Evolutionary conservation across 495 filamentous ascomycete species (phyloP).

Genomic region (Immersiella caudata): DNA sequence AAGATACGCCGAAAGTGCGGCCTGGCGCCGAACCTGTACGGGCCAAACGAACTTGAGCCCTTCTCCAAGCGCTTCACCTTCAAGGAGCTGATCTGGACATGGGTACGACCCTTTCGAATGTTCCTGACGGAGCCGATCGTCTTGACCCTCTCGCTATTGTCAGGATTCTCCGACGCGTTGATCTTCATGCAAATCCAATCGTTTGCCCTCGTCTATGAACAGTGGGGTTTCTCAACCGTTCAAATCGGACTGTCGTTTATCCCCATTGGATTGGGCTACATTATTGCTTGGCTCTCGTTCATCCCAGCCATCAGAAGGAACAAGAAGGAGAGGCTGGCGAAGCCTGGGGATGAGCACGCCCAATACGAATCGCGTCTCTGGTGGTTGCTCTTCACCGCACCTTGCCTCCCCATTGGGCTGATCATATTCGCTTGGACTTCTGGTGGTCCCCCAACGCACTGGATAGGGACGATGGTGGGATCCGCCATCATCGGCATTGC

Average conservation of each 20-base stretch:
- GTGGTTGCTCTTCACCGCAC: constrained; percentile 64
- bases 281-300: constrained; percentile 65
- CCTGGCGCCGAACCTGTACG: constrained; percentile 59
- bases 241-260: constrained; percentile 64
- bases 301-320: constrained; percentile 65
- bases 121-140: constrained; percentile 79
- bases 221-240: constrained; percentile 63
- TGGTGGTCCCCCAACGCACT: constrained; percentile 63
- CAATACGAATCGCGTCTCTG: constrained; percentile 61
- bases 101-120: constrained; percentile 76
- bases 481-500: constrained; percentile 66
- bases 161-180: constrained; percentile 77
- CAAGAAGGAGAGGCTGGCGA: constrained; percentile 50
- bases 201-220: constrained; percentile 63
- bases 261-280: constrained; percentile 65
- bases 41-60: constrained; percentile 61
- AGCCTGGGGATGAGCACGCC: constrained; percentile 60
- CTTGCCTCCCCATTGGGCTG: constrained; percentile 67
- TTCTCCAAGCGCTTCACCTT: constrained; percentile 55
- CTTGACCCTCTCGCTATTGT: constrained; percentile 68
- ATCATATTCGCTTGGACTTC: constrained; percentile 71
- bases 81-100: constrained; percentile 61
- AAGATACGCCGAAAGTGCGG: constrained; percentile 62
- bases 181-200: constrained; percentile 80
- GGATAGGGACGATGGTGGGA: constrained; percentile 64